Base-by-base conservation (phyloP, 78 protist genomes). In the Emiliania huxleyi region DNA sequence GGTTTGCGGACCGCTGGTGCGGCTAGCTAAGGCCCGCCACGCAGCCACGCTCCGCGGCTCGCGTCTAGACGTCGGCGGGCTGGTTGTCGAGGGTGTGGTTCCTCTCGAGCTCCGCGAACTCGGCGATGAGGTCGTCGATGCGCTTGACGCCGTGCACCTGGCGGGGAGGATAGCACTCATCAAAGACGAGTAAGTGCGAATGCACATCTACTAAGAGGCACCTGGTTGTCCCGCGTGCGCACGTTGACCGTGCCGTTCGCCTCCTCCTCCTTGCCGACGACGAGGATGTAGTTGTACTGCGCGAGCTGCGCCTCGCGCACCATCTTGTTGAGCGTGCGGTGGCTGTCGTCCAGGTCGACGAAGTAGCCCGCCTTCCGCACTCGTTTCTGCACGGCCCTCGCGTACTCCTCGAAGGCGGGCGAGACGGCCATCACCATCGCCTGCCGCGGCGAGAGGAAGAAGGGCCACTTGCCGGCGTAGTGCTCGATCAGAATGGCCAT, bases 401-500 rank as follows among this genome's bases (percentile, higher is more conserved):
- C 46, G 88, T 81, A 81, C 38, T 40, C 52, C 37, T 8, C 23
- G 88, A 81, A 81, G 62, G 25, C 52, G 6, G 46, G 33, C 40
- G n/a, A 15, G 2, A 71, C 81, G 42, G 81, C 40, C 81, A 71
- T 15, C n/a, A 98, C 71, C 79, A n/a, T 25, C 29, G 87, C 96
- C 95, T 99, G 99, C 23, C 99, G 96, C 3, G 99, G 99, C 37
- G 99, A 98, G 48, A 99, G 69, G 99, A 99, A 99, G 93, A 99
- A 96, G 44, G 99, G 99, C 97, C 97, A 96, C 90, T 98, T 98
- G 29, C 99, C 99, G 37, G 92, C 98, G 35, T 44, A 94, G 93
- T 98, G 98, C 96, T 99, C 99, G 40, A 94, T 94, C 69, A 99
- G 96, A 87, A 99, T 97, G 33, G 99, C 99, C 77, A 99, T 85